A percentile compares a stretch with the other conserved stretches of the same genome.
Evolutionary conservation across 306 rosid genomes (phyloP).

Genomic region (Gastrolobium bilobum): DNA sequence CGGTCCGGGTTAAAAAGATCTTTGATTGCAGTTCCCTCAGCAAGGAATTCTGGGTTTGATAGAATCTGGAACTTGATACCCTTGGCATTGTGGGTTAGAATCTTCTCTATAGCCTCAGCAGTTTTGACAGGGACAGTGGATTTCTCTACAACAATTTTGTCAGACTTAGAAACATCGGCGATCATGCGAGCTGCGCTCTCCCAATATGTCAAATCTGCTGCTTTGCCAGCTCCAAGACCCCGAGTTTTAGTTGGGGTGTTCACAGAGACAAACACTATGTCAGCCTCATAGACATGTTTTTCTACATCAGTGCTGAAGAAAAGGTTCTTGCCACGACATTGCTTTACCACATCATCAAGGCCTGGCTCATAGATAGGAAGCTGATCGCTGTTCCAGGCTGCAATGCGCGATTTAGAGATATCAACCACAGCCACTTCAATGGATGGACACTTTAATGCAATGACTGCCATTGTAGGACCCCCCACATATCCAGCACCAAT

Average conservation of each 20-base stretch:
- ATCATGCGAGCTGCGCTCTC: constrained; percentile 99
- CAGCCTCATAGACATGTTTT: constrained; percentile 84
- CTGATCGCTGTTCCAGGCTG: constrained; percentile 93
- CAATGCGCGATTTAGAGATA: constrained; percentile 76
- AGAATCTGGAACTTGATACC: constrained; percentile 89
- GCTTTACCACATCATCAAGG: constrained; percentile 79
- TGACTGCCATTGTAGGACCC: constrained; percentile 97
- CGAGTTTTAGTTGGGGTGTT: constrained; percentile 91
- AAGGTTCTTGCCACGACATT: constrained; percentile 90
- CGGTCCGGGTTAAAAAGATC: constrained; percentile 88
- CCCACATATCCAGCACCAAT: constrained; percentile 99
- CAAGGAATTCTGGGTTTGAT: constrained; percentile 94
- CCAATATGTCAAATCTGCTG: constrained; percentile 96
- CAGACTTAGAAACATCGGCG: constrained; percentile 89
- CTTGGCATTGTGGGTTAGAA: constrained; percentile 89
- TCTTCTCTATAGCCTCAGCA: constrained; percentile 95
- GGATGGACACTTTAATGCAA: constrained; percentile 86
- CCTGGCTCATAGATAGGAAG: constrained; percentile 97
- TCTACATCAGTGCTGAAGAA: constrained; percentile 98
- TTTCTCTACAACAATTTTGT: constrained; percentile 95
- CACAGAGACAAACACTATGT: constrained; percentile 95
- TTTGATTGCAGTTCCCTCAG: constrained; percentile 92
- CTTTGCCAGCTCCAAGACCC: constrained; percentile 97
- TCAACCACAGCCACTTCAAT: constrained; percentile 90
- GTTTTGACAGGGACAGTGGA: constrained; percentile 98